These are phyloP conservation scores for Purshia tridentata DNA, from an alignment of 306 rosid genomes.

Conservation along the genomic window DNA sequence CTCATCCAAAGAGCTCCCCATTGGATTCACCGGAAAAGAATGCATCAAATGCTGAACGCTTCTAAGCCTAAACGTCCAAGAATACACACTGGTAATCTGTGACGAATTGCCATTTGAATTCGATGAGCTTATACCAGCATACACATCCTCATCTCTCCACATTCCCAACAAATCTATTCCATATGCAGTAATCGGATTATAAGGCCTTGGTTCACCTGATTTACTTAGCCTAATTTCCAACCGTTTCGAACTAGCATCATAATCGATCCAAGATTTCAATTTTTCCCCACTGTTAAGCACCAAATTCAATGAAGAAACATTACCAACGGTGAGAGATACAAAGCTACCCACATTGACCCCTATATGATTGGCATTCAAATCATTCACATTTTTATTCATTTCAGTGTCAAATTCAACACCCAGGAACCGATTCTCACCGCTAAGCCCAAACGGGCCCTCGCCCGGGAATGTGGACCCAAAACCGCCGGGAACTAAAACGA, in stretches of 20 bases:
- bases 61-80: conserved; percentile 51
- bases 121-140: conserved; percentile 52
- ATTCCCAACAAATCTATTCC: conserved; percentile 45
- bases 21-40: conserved; percentile 53
- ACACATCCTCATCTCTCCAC: conserved; percentile 44
- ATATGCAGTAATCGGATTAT: conserved; percentile 40
- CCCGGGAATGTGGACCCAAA: conserved; percentile 27
- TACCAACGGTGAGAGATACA: conserved; percentile 24
- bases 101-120: conserved; percentile 38
- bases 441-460: conserved; percentile 33
- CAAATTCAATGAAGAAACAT: conserved; percentile 28
- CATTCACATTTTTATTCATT: conserved; percentile 28
- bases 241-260: conserved; percentile 39
- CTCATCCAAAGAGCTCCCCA: conserved; percentile 4
- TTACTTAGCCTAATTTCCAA: conserved; percentile 53
- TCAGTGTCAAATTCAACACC: conserved; percentile 52
- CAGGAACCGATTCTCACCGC: conserved; percentile 18
- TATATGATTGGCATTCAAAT: conserved; percentile 38
- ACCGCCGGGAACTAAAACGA: conserved; percentile 34
- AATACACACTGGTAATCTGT: conserved; percentile 51
- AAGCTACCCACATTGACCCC: conserved; percentile 48
- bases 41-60: conserved; percentile 37
- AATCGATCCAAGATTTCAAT: conserved; percentile 68
- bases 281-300: conserved; percentile 44
- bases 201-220: conserved; percentile 43